Conservation (phyloP, 169 alveolate genomes). For the Plasmodium reichenowi region DNA sequence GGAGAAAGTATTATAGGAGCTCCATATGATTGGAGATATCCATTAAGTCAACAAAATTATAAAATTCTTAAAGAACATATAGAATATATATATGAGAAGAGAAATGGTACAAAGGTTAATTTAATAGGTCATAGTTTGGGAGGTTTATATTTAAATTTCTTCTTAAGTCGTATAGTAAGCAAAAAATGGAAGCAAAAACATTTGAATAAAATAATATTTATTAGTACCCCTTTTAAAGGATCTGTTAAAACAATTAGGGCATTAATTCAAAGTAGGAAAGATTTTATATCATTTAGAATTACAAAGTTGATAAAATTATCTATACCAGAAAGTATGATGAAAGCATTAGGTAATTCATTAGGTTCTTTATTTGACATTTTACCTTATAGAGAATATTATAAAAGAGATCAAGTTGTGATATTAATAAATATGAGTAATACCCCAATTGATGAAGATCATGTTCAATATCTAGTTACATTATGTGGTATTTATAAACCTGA, state of each 20-base stretch:
- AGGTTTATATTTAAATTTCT: conserved; percentile 48
- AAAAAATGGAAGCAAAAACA: conserved; percentile 42
- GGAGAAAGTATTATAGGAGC: conserved; percentile 63
- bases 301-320: conserved; percentile 20
- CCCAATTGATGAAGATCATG: conserved; percentile 28
- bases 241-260: conserved; percentile 55
- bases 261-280: conserved; percentile 38
- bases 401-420: conserved; percentile 48
- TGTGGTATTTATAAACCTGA: conserved; percentile 59
- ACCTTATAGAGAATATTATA: conserved; percentile 55
- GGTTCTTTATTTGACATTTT: conserved; percentile 40
- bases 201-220: conserved; percentile 22
- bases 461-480: conserved; percentile 3
- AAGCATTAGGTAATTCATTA: conserved; percentile 34
- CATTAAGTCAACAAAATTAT: conserved; percentile 48
- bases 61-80: conserved; percentile 18
- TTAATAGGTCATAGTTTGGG: conserved; percentile 71
- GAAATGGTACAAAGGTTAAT: conserved; percentile 25
- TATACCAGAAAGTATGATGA: conserved; percentile 58
- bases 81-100: conserved; percentile 38
- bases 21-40: conserved; percentile 72
- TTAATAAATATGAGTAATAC: conserved; percentile 15
- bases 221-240: conserved; percentile 51
- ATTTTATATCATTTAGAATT: conserved; percentile 33
- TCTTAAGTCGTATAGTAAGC: conserved; percentile 36